phyloP scores from a whole-genome alignment of 2,329 filamentous ascomycete species.

The Alternaria postmessia region DNA sequence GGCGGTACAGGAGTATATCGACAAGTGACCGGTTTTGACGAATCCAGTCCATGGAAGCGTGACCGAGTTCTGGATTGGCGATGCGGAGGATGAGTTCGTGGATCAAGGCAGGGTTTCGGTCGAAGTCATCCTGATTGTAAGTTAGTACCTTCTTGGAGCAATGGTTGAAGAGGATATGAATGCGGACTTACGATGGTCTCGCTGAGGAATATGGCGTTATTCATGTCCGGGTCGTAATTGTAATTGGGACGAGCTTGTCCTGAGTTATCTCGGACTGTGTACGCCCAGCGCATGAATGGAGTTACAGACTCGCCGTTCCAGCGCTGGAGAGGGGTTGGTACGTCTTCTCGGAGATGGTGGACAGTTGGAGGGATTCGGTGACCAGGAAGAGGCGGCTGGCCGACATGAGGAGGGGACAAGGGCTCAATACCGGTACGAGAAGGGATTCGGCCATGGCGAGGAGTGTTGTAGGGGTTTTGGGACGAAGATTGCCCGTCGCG shows the following conservation, averaged over 20 bases:
- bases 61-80: conserved; percentile 4
- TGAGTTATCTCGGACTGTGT: neutral
- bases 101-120: conserved; percentile 5
- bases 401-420: neutral
- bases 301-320: neutral
- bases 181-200: neutral
- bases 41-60: conserved; percentile 10
- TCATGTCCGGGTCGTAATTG: conserved; percentile 6
- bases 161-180: neutral
- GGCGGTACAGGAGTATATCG: conserved; percentile 9
- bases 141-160: neutral
- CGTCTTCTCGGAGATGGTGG: neutral
- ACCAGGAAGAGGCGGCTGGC: neutral
- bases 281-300: conserved; percentile 12
- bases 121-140: conserved; percentile 8
- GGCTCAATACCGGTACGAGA: neutral
- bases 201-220: conserved; percentile 2
- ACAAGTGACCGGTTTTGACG: conserved; percentile 13
- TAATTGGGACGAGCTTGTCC: neutral
- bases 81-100: conserved; percentile 15
- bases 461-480: neutral
- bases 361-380: conserved; percentile 5
- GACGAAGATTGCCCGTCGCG: neutral
- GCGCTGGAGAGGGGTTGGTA: conserved; percentile 5
- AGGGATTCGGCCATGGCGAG: neutral